Evolutionary conservation across 78 protist genomes (phyloP), one percentile per base, ranked within the genome.

Genomic region (Cavenderia fasciculata): DNA sequence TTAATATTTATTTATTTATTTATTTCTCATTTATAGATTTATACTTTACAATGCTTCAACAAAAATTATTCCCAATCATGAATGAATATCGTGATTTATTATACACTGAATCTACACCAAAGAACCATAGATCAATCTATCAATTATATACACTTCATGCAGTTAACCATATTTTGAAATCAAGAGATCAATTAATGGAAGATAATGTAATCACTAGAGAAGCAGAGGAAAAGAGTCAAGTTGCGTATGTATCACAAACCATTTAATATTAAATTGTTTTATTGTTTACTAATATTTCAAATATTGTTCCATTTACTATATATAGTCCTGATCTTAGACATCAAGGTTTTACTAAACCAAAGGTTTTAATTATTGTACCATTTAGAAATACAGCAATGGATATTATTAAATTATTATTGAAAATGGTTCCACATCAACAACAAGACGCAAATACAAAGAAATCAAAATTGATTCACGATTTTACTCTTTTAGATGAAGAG

Each of bases 321-420:
- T 27, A 43, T 40, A 59, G 66, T 12, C 84, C 85, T 2, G 92
- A 74, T 59, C 8, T 89, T 3, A 44, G 77, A 57, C 87, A 89
- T 54, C 94, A 89, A 70, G 95, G 95, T 8, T 92, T 84, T 14
- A 84, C 91, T 2, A 38, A 73, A 34, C 88, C 95, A 46, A 71
- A 71, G 54, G 95, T 75, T 4, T 31, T 92, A 18, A 75, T 92
- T 31, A 16, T 92, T 14, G 65, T 74, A 8, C 95, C 95, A 18
- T 84, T 71, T 38, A 43, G 86, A 19, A 78, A 75, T 23, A 77
- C 88, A 7, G 95, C 91, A 25, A 41, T 59, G 40, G 87, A 92
- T 40, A 51, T 75, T 10, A 59, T 92, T 18, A 82, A 73, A 33
- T 74, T 68, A 23, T 41, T 92, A 11, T 18, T 92, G 7, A 75